These are phyloP conservation scores for Yamadazyma siamensis DNA, from an alignment of 1,139 yeast genomes.

Conservation along the genomic window DNA sequence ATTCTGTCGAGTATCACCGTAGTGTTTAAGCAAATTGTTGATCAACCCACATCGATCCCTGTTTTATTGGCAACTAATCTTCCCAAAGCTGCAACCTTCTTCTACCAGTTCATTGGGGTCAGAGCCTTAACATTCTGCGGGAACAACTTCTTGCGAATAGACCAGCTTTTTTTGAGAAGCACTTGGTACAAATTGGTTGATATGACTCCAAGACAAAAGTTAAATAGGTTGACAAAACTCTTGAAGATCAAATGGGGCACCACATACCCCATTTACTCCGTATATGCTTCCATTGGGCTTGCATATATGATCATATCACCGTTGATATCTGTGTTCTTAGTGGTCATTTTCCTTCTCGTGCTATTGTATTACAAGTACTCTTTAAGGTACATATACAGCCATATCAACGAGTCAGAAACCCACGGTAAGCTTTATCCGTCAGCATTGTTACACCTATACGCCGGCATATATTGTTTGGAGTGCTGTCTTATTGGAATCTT, in stretches of 20 bases:
- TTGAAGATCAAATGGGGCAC: slow-evolving; percentile 71
- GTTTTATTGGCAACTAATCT: slow-evolving; percentile 66
- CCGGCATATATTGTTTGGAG: slow-evolving; percentile 80
- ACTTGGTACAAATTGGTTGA: slow-evolving; percentile 38
- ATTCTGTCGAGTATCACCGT: slow-evolving; percentile 77
- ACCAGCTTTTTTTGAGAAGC: slow-evolving; percentile 39
- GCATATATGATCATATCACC: slow-evolving; percentile 80
- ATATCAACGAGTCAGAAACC: slow-evolving; percentile 56
- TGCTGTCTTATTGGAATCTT: slow-evolving; percentile 73
- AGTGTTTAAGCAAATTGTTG: slow-evolving; percentile 59
- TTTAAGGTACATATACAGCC: slow-evolving; percentile 51
- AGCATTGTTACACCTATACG: slow-evolving; percentile 70
- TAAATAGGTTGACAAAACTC: slow-evolving; percentile 40
- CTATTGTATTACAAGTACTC: slow-evolving; percentile 68
- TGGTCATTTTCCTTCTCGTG: slow-evolving; percentile 54
- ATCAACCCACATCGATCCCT: slow-evolving; percentile 72
- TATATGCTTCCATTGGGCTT: slow-evolving; percentile 72
- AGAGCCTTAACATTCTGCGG: slow-evolving; percentile 77
- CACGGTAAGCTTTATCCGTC: slow-evolving; percentile 67
- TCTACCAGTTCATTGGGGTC: slow-evolving; percentile 67
- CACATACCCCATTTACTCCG: slow-evolving; percentile 69
- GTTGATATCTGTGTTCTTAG: slow-evolving; percentile 60
- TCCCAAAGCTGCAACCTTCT: slow-evolving; percentile 81
- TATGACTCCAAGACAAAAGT: slow-evolving; percentile 59
- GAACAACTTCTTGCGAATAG: slow-evolving; percentile 56